These are phyloP conservation scores for Ramalina peruviana DNA, from an alignment of 495 filamentous ascomycete genomes.

Conservation along the genomic window DNA sequence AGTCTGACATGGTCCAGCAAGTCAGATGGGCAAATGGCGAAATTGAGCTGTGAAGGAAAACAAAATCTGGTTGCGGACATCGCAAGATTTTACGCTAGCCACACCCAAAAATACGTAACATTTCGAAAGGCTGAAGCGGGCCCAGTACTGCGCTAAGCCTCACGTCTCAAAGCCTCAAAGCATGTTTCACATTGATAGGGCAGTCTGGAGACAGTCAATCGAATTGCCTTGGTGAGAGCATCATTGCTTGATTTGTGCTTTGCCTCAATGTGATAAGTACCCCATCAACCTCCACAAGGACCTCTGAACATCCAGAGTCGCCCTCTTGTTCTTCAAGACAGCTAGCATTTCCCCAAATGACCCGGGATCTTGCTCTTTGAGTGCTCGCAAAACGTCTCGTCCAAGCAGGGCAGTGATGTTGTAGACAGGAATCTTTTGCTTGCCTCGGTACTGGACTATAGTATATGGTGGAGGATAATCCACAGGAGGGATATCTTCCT, in stretches of 20 bases:
- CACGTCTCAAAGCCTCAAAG: too few relatives aligned
- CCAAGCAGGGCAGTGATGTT: conserved; percentile 29
- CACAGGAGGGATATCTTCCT: not conserved
- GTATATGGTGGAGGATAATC: not conserved
- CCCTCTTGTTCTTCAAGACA: conserved; percentile 24
- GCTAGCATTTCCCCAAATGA: conserved; percentile 16
- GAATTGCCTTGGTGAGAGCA: too few relatives aligned
- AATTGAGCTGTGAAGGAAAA: not conserved
- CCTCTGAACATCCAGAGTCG: conserved; percentile 37
- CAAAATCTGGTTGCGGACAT: too few relatives aligned
- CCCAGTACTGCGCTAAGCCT: too few relatives aligned
- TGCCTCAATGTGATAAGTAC: conserved; percentile 16
- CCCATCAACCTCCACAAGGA: conserved; percentile 56
- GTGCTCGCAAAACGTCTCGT: conserved; percentile 17
- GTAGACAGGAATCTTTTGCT: conserved; percentile 29
- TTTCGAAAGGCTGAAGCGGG: too few relatives aligned
- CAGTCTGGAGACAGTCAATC: too few relatives aligned
- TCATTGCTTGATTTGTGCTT: too few relatives aligned
- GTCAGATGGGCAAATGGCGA: conserved; percentile 2
- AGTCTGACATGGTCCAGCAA: conserved; percentile 61
- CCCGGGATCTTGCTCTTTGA: conserved; percentile 17
- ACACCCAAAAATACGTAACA: too few relatives aligned
- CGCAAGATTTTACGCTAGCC: too few relatives aligned
- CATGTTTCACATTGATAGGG: too few relatives aligned
- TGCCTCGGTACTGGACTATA: conserved; percentile 10